Conservation (phyloP, 176 grass and related monocot species). For the Areca catechu region DNA sequence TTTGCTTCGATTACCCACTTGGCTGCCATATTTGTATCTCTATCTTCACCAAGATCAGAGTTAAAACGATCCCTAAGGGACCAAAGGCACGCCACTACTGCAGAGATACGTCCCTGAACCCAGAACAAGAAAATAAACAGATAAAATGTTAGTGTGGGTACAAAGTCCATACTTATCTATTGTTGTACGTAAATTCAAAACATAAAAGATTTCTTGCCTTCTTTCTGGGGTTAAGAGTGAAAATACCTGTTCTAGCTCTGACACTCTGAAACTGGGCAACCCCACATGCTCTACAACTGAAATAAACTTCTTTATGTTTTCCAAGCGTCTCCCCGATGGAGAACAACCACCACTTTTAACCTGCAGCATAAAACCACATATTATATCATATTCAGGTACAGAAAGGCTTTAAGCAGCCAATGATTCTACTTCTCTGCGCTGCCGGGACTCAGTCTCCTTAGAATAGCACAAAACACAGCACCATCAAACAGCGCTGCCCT, state of each 20-base stretch:
- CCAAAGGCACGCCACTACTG: conserved; percentile 37
- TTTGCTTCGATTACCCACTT: conserved; percentile 36
- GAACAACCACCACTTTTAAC: not conserved
- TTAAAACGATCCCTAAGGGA: conserved; percentile 36
- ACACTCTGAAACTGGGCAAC: conserved; percentile 24
- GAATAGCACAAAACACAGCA: conserved; percentile 31
- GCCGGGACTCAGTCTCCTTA: conserved; percentile 20
- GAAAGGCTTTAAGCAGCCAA: not conserved
- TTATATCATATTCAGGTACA: not conserved
- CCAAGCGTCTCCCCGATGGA: conserved; percentile 6
- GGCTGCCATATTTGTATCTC: not conserved
- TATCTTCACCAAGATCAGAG: conserved; percentile 18
- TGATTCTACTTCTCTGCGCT: conserved; percentile 10
- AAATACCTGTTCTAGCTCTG: conserved; percentile 30
- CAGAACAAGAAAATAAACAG: conserved; percentile 17
- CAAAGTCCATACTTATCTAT: no score
- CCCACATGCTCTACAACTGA: conserved; percentile 30
- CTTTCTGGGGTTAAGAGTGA: no score
- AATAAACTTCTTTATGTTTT: conserved; percentile 30
- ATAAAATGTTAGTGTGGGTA: not conserved
- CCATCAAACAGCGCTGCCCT: conserved; percentile 29
- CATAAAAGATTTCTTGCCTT: not conserved
- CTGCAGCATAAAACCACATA: not conserved
- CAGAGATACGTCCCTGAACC: conserved; percentile 38
- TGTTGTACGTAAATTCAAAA: not conserved